Evolutionary conservation across 257 asterid genomes (phyloP), one percentile per base, ranked within the genome.

Genomic region (Solanum stenotomum): DNA sequence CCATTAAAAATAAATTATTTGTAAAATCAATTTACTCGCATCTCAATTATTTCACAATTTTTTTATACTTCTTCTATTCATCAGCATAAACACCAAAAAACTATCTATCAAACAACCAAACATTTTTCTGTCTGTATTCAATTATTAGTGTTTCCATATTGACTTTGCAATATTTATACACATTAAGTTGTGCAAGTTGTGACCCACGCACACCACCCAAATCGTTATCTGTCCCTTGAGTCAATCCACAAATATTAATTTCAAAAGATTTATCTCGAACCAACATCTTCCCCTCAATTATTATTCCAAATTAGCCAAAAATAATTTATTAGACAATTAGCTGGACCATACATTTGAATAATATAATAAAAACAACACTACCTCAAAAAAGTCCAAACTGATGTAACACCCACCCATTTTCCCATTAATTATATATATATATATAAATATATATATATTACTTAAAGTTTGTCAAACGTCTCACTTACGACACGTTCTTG

Each of bases 401-500:
- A 82, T 31, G 86, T 82, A 56, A 52, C 71, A 49, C 71, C 71
- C 70, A 82, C 85, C 89, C 65, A 71, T 27, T 14, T 35, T 35
- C 82, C n/a, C 38, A 25, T 67, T 63, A 25, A 11, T 13, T 77
- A 12, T 40, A 8, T 16, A 22, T 16, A 22, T 9, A 18, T 8
- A 72, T 27, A 27, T 4, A 3, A 3, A 44, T 12, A 12, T 44
- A 13, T 44, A 44, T 46, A 52, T 52, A 82, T 29, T 29, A 20
- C 22, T 82, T 49, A 82, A 82, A 29, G 71, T 82, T 82, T 82
- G 63, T 84, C 85, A 85, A 87, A 77, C 89, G 88, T 72, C 83
- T 38, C 90, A 89, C 6, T 42, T 88, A 90, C 92, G 91, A 87
- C 90, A 89, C 71, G 84, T 78, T 42, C 16, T 68, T 72, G 86